Conservation (phyloP, 192 early-diverging fungal species). For the Gaertneriomyces semiglobifer region DNA sequence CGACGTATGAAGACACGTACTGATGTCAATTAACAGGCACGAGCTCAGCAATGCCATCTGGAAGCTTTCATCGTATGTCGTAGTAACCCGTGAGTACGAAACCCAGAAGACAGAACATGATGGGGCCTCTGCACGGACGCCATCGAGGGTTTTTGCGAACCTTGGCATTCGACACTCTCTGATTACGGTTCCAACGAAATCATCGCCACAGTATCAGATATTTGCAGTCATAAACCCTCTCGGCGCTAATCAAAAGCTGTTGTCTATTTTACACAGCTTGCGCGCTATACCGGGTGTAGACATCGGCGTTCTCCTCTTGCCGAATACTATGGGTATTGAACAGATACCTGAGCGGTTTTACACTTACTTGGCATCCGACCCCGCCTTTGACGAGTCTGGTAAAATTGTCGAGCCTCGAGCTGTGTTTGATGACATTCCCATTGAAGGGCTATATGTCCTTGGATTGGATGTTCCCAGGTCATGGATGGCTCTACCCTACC, state of each 20-base stretch:
- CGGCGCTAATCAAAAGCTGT: slow-evolving; percentile 75
- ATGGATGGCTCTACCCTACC: slow-evolving; percentile 83
- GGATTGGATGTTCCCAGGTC: slow-evolving; percentile 76
- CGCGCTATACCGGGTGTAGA: slow-evolving; percentile 59
- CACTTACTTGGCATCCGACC: slow-evolving; percentile 71
- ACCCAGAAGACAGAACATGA: no score
- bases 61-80: no score
- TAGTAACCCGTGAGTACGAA: no score
- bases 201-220: slow-evolving; percentile 2
- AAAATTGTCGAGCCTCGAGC: slow-evolving; percentile 46
- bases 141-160: not conserved
- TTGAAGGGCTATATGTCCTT: slow-evolving; percentile 77
- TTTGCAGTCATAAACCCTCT: slow-evolving; percentile 72
- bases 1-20: no score
- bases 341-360: slow-evolving; percentile 87
- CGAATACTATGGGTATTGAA: slow-evolving; percentile 38
- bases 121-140: no score
- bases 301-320: slow-evolving; percentile 69
- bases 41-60: no score
- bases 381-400: slow-evolving; percentile 59
- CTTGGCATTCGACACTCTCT: not conserved
- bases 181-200: no score
- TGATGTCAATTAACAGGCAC: no score
- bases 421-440: slow-evolving; percentile 71
- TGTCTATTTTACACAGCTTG: slow-evolving; percentile 67